Evolutionary conservation across 768 basidiomycete genomes (phyloP), one percentile per base, ranked within the genome.

Genomic region (Royoungia palumana): DNA sequence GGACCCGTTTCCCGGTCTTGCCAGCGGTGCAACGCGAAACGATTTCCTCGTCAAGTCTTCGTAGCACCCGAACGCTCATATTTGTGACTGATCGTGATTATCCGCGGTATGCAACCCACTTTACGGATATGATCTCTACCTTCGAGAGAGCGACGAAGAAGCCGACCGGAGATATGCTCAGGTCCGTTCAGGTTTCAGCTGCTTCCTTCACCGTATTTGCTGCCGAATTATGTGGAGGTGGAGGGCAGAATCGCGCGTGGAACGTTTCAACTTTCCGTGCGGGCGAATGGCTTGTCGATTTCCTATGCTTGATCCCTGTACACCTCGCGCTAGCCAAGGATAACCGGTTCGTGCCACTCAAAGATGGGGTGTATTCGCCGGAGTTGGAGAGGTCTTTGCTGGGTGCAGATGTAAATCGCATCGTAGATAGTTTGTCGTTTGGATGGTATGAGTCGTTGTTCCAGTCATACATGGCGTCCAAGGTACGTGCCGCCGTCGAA

Each of bases 381-480:
- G 72, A 74, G 14, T 61, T 77, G 24, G 82, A 84, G 54, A 71
- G 70, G 44, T 69, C 75, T 0, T 62, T 85, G 19, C 68, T 84
- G 5, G 83, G 82, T 8, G 82, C 82, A 0, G 78, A 81, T 38
- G 75, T 84, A 22, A 73, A 70, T 22, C 70, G 70, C n/a, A 79
- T 84, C 24, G 77, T 81, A 13, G 77, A 83, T 46, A 70, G 51
- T 40, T 58, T 84, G 5, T 75, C 79, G 1, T 74, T 84, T 45
- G 81, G 81, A 1, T 84, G 82, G 83, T 83, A 83, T 25, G 83
- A 84, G 53, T 78, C 77, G 2, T 66, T 84, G 14, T 80, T 84
- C 51, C 76, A 76, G 53, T 82, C 81, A 0, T 84, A 84, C 46
- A 75, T 79, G 76, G 76, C 78, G 0, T 67, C 68, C 17, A 83